Percentiles rank a stretch among this genome's conserved stretches.
Evolutionary conservation across 2,329 filamentous ascomycete species (phyloP).

Genomic region (Drechslerella dactyloides): DNA sequence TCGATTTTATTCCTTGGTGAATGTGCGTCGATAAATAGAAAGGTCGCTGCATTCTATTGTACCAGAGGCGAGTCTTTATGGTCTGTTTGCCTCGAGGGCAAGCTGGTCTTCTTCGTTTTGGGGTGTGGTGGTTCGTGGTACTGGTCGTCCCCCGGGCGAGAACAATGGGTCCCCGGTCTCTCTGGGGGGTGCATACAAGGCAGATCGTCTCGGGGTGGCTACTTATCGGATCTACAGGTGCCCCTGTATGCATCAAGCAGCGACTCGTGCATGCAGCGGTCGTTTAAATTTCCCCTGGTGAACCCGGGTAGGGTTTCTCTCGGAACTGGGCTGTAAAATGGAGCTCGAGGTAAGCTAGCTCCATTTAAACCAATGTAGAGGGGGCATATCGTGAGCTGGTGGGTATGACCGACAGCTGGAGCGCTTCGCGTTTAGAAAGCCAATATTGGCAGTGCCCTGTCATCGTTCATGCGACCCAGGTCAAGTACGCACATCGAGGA

Average conservation of each 20-base stretch:
- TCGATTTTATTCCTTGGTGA: slow-evolving; percentile 21
- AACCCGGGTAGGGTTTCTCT: slow-evolving; percentile 41
- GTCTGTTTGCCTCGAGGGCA: slow-evolving; percentile 17
- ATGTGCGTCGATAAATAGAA: slow-evolving; percentile 37
- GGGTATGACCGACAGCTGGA: slow-evolving; percentile 17
- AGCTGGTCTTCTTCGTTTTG: slow-evolving; percentile 8
- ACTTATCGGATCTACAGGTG: slow-evolving; percentile 24
- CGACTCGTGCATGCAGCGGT: slow-evolving; percentile 24
- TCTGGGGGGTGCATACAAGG: slow-evolving; percentile 29
- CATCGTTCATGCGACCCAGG: slow-evolving; percentile 29
- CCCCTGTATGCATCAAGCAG: slow-evolving; percentile 18
- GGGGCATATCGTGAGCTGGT: slow-evolving; percentile 11
- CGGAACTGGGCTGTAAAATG: slow-evolving; percentile 27
- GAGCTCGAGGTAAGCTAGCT: slow-evolving; percentile 14
- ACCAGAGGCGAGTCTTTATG: slow-evolving; percentile 41
- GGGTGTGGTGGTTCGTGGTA: slow-evolving; percentile 4
- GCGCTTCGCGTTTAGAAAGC: slow-evolving; percentile 46
- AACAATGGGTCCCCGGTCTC: slow-evolving; percentile 13
- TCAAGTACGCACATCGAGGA: slow-evolving; percentile 23
- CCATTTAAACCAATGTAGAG: not conserved
- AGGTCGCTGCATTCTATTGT: slow-evolving; percentile 26
- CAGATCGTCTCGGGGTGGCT: slow-evolving; percentile 33
- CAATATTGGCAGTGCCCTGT: slow-evolving; percentile 34
- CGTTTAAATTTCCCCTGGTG: slow-evolving; percentile 29
- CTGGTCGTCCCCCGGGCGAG: slow-evolving; percentile 9